Percentiles rank a stretch among this genome's conserved stretches.
Evolutionary conservation across 2,329 filamentous ascomycete genomes (phyloP).

Genomic region (Atkinsonella texensis): DNA sequence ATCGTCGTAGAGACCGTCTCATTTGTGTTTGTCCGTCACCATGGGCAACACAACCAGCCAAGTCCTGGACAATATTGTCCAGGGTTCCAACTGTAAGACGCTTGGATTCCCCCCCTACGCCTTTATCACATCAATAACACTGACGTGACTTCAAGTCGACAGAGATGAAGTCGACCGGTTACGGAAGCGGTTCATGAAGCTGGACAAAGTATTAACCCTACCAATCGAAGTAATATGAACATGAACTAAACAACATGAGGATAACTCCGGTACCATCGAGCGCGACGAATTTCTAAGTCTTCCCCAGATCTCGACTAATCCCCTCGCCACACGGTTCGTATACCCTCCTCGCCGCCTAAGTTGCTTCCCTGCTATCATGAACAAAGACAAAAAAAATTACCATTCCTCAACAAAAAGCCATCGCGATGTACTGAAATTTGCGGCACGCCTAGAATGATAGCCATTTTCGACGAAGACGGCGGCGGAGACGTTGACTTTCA

Average conservation of each 20-base stretch:
- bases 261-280: conserved; percentile 96
- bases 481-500: conserved; percentile 98
- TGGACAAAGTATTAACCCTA: conserved; percentile 63
- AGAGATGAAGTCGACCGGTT: conserved; percentile 93
- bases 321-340: conserved; percentile 76
- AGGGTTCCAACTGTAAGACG: conserved; percentile 79
- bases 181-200: conserved; percentile 96
- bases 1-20: not conserved
- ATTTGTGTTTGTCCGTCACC: conserved; percentile 7
- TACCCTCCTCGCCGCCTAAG: not conserved
- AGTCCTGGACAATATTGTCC: conserved; percentile 90
- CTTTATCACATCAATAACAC: conserved; percentile 3
- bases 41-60: conserved; percentile 61
- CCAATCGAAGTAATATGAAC: not conserved
- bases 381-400: not conserved
- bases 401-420: not conserved
- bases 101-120: not conserved
- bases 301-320: conserved; percentile 95
- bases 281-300: conserved; percentile 96
- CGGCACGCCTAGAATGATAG: conserved; percentile 64
- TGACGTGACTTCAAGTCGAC: conserved; percentile 53
- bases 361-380: not conserved
- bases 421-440: not conserved
- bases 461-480: conserved; percentile 97
- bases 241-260: conserved; percentile 37